phyloP scores from a whole-genome alignment of 2,329 filamentous ascomycete species.

The Colletotrichum sp. region DNA sequence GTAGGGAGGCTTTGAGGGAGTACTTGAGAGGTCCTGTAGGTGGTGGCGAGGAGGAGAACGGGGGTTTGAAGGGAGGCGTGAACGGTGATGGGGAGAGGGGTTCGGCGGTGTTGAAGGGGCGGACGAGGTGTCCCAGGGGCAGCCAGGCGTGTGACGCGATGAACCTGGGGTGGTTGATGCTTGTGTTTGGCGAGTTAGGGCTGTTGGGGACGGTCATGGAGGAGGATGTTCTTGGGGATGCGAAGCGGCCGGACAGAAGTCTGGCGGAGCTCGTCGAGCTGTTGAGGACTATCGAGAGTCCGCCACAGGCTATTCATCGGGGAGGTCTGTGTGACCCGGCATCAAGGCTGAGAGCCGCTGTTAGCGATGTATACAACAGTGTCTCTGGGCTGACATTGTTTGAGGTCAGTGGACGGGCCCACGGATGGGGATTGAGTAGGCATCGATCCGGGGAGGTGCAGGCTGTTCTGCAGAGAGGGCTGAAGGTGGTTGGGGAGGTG shows the following conservation, averaged over 20 bases:
- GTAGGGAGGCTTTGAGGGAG: constrained; percentile 47
- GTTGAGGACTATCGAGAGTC: constrained; percentile 48
- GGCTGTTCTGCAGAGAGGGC: constrained; percentile 23
- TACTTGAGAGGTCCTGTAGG: constrained; percentile 39
- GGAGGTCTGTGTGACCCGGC: constrained; percentile 55
- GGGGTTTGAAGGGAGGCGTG: not conserved
- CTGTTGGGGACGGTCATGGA: constrained; percentile 47
- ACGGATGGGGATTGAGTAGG: constrained; percentile 55
- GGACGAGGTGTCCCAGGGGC: constrained; percentile 53
- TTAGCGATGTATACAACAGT: constrained; percentile 58
- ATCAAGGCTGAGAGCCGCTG: constrained; percentile 48
- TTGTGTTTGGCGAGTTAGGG: constrained; percentile 53
- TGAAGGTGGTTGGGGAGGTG: not conserved
- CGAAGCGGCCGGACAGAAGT: constrained; percentile 37
- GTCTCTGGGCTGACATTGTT: constrained; percentile 52
- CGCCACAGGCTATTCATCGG: constrained; percentile 43
- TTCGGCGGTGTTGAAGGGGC: constrained; percentile 30
- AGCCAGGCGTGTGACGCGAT: constrained; percentile 56
- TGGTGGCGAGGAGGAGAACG: not conserved
- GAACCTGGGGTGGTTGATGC: constrained; percentile 60
- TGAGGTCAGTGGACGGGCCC: constrained; percentile 52
- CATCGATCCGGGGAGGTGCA: constrained; percentile 40
- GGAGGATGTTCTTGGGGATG: constrained; percentile 18
- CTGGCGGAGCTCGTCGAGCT: constrained; percentile 50
- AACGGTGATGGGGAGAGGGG: constrained; percentile 30